A percentile compares a stretch with the other conserved stretches of the same genome.
These are phyloP conservation scores for Nematodospora anomalae DNA, from an alignment of 1,139 yeast species.

Conservation along the genomic window DNA sequence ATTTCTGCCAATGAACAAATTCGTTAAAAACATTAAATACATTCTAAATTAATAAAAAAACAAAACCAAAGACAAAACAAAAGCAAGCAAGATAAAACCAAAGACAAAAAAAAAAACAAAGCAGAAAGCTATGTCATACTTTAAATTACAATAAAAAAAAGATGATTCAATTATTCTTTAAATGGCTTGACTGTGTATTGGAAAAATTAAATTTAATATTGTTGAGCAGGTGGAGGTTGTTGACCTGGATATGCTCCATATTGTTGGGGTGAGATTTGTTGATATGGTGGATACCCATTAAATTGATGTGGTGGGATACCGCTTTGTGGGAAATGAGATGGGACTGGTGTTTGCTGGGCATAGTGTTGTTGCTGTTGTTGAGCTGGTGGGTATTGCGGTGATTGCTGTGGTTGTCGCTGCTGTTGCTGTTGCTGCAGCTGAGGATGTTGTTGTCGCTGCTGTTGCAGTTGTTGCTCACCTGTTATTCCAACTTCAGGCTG, in stretches of 20 bases:
- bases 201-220: slow-evolving; percentile 5
- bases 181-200: neutral
- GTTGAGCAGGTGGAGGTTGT: slow-evolving; percentile 13
- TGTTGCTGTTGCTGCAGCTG: slow-evolving; percentile 20
- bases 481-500: slow-evolving; percentile 41
- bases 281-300: slow-evolving; percentile 25
- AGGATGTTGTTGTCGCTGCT: slow-evolving; percentile 18
- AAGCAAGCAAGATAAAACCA: slow-evolving; percentile 2
- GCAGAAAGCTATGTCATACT: slow-evolving; percentile 1
- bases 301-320: slow-evolving; percentile 20
- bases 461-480: slow-evolving; percentile 16
- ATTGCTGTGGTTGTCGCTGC: slow-evolving; percentile 22
- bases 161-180: too few species aligned
- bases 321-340: slow-evolving; percentile 17
- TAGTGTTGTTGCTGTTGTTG: slow-evolving; percentile 13
- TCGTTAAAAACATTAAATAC: neutral
- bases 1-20: neutral
- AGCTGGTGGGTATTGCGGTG: slow-evolving; percentile 14
- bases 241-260: slow-evolving; percentile 25
- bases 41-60: neutral
- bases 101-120: slow-evolving; percentile 1
- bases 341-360: slow-evolving; percentile 13
- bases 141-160: neutral
- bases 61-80: slow-evolving; percentile 6
- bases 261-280: slow-evolving; percentile 23